Evolutionary conservation across 228 moss, liverwort and hornwort species (phyloP), one percentile per base, ranked within the genome.

Genomic region (Sphagnum magellanicum): DNA sequence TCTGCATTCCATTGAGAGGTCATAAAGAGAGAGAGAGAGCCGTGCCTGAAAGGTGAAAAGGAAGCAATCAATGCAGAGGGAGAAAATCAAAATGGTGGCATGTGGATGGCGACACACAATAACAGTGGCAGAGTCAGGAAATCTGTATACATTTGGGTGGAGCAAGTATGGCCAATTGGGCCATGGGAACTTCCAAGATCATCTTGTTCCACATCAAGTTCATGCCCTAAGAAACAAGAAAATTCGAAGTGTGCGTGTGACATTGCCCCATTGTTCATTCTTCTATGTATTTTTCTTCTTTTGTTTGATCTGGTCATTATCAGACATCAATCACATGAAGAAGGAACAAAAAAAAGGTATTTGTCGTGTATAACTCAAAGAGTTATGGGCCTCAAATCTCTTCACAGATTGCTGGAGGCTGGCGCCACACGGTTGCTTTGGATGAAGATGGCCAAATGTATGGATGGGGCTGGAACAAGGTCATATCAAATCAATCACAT

Each of bases 401-500:
- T 32, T 32, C 32, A 50, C 76, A 98, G 97, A 76, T 90, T 64
- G 74, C 90, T 13, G 98, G 98, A 73, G 98, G 98, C 61, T 98
- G 94, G 98, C 84, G 98, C 70, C 98, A 94, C 57, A 89, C 94
- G 59, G 81, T 92, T 7, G 94, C 98, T 52, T 76, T 98, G 72
- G 92, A 93, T 66, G 70, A 78, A 70, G 80, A 85, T 48, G 98
- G 98, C 49, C 74, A 63, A 66, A 73, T 98, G 6, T 79, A 91
- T 80, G 98, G 93, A 73, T 98, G 94, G 91, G 98, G 98, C 60
- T 98, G 98, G 98, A 98, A 98, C 77, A 94, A 98, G 94, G 98
- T 98, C 13, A 55, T 55, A 55, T 55, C 55, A 32, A 32, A 32
- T 32, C 32, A 32, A 32, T 32, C 32, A 32, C 60, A 74, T 63